A percentile compares a stretch with the other conserved stretches of the same genome.
Evolutionary conservation across 345 rosid species (phyloP).

Genomic region (Gossypium mustelinum): DNA sequence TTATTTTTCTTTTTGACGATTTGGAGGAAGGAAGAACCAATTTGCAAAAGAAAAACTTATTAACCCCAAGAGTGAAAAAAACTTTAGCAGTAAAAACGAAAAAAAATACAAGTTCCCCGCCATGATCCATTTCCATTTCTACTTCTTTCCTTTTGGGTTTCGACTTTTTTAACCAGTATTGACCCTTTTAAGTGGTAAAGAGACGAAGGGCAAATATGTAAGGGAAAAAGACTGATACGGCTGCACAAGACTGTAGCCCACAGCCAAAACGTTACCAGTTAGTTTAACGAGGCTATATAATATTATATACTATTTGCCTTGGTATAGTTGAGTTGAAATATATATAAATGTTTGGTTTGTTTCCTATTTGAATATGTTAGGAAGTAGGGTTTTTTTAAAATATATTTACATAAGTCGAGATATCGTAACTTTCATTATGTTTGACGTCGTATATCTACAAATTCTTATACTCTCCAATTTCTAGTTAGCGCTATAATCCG

Average conservation of each 20-base stretch:
- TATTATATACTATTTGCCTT: background rate
- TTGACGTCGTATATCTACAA: too few relatives aligned
- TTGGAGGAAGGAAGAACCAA: background rate
- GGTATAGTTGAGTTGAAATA: background rate
- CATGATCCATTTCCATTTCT: constrained; percentile 11
- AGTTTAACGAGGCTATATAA: background rate
- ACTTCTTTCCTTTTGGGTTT: background rate
- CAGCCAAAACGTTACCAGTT: constrained; percentile 18
- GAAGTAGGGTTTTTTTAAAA: too few relatives aligned
- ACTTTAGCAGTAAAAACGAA: background rate
- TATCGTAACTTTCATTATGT: too few relatives aligned
- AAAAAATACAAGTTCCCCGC: background rate
- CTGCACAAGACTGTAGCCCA: constrained; percentile 39
- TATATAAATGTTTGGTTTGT: constrained; percentile 2
- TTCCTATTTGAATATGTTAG: background rate
- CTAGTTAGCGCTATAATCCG: too few relatives aligned
- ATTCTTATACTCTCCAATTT: too few relatives aligned
- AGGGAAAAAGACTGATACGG: constrained; percentile 33
- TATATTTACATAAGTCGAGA: background rate
- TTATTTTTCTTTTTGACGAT: background rate
- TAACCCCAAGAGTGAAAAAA: background rate
- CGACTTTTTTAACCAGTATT: background rate
- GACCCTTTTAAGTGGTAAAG: background rate
- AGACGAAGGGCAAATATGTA: too few relatives aligned
- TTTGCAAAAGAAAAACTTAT: background rate